Evolutionary conservation across 345 rosid genomes (phyloP).

Genomic region (Lumnitzera racemosa): DNA sequence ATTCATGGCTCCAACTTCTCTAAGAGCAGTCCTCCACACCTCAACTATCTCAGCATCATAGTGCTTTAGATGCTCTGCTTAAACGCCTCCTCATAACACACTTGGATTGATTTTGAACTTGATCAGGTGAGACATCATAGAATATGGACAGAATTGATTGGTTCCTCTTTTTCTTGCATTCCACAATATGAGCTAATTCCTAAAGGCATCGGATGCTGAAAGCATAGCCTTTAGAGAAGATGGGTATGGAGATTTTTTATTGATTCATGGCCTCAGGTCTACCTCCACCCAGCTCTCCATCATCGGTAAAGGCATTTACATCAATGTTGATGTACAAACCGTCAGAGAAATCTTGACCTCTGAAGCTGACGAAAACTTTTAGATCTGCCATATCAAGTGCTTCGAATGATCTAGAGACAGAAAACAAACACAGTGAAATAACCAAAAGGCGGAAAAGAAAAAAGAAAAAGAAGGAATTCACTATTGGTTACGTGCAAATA

Average conservation of each 20-base stretch:
- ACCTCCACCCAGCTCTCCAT: no score
- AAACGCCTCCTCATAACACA: no score
- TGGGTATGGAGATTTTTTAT: background rate
- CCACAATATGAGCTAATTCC: background rate
- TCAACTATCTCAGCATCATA: no score
- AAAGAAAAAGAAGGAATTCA: no score
- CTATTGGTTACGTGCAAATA: no score
- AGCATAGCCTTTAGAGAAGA: constrained; percentile 1
- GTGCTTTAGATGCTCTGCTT: no score
- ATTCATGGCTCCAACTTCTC: no score
- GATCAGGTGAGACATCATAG: background rate
- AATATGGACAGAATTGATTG: background rate
- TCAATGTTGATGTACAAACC: background rate
- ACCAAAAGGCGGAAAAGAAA: no score
- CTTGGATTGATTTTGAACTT: background rate
- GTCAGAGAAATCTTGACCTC: background rate
- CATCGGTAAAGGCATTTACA: background rate
- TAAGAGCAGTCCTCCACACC: no score
- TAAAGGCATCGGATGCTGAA: background rate
- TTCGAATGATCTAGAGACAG: no score
- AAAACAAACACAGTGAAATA: no score
- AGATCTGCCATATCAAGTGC: background rate
- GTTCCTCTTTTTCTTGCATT: background rate
- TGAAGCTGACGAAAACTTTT: background rate
- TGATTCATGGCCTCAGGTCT: fast-evolving